Evolutionary conservation across 2,329 filamentous ascomycete genomes (phyloP).

Genomic region (Metarhizium brunneum): DNA sequence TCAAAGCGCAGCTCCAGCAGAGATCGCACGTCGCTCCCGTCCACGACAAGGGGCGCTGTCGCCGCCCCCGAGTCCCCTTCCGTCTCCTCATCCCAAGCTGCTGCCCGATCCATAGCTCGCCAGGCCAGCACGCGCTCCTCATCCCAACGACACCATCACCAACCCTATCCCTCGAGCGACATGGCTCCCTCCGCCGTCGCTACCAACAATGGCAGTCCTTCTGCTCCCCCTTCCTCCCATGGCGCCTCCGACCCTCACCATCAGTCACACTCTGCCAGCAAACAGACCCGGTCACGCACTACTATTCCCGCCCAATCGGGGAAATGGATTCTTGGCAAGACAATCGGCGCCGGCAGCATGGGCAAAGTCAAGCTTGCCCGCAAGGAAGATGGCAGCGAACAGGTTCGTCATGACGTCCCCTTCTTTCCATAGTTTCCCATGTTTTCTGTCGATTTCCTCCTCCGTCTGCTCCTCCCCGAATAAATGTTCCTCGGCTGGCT

Average conservation of each 20-base stretch:
- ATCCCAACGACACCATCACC: constrained; percentile 22
- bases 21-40: constrained; percentile 33
- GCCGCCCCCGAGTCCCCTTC: constrained; percentile 34
- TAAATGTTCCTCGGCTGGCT: background rate
- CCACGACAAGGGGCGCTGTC: constrained; percentile 35
- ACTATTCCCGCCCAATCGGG: constrained; percentile 85
- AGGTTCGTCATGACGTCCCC: constrained; percentile 45
- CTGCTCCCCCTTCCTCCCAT: constrained; percentile 38
- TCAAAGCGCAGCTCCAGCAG: constrained; percentile 56
- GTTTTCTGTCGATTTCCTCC: background rate
- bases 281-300: constrained; percentile 55
- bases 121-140: constrained; percentile 40
- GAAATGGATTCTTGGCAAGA: constrained; percentile 93
- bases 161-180: constrained; percentile 26
- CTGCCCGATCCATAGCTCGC: constrained; percentile 29
- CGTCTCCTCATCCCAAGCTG: constrained; percentile 1
- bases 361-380: constrained; percentile 95
- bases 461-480: background rate
- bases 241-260: constrained; percentile 29
- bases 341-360: constrained; percentile 96
- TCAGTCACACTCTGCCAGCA: constrained; percentile 28
- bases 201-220: constrained; percentile 40
- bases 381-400: constrained; percentile 81
- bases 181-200: constrained; percentile 43
- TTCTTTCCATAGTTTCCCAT: background rate